Conservation (phyloP, 148 eudicot species). For the Amaranthus cruentus region DNA sequence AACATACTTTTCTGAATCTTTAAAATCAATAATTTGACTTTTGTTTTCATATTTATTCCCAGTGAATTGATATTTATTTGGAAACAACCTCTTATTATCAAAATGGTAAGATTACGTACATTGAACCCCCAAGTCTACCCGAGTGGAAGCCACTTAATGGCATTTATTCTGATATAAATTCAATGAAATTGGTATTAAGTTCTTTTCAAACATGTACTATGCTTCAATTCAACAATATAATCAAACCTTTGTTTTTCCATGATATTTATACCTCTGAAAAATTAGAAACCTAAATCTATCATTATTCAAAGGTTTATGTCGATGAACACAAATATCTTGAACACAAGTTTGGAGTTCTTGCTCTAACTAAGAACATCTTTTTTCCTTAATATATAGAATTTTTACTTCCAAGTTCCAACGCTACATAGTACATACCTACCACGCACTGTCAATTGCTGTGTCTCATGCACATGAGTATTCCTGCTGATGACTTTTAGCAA, state of each 20-base stretch:
- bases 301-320: background rate
- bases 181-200: no score
- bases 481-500: background rate
- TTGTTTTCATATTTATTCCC: background rate
- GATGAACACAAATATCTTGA: background rate
- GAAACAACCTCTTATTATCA: no score
- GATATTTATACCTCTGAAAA: background rate
- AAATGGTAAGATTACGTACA: no score
- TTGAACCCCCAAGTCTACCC: no score
- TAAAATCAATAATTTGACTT: background rate
- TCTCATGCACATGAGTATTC: background rate
- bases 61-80: background rate
- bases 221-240: background rate
- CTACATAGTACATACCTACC: background rate
- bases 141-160: no score
- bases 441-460: background rate
- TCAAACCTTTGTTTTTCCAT: background rate
- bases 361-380: background rate
- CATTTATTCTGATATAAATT: no score
- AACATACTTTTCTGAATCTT: background rate
- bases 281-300: background rate
- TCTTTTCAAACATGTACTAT: no score
- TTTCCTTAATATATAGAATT: no score
- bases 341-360: background rate
- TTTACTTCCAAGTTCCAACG: background rate